Base-by-base conservation (phyloP, 345 rosid species). In the Gossypium ekmanianum region DNA sequence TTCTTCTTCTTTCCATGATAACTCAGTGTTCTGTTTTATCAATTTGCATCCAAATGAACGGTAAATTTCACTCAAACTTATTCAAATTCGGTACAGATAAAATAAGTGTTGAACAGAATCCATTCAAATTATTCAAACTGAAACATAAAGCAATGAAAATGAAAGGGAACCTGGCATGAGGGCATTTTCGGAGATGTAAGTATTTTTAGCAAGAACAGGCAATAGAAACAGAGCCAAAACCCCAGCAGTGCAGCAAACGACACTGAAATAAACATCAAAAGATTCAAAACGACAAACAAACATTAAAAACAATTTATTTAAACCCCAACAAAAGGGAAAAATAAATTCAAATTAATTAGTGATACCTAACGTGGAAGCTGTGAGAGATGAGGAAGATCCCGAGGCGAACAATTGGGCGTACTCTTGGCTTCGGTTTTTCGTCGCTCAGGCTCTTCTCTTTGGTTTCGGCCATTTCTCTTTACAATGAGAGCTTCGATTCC, bases 131-230 rank as follows among this genome's bases (percentile, higher is more conserved):
- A 52, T 52, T 70, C 41, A 70, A 63, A 58, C 10, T 26, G 41
- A 43, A 27, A 59, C 54, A 48, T 44, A 51, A 34, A 17, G 54
- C 52, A 66, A 50, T 50, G 75, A 48, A 58, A 72, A 68, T 44
- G 78, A n/a, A 71, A n/a, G 20, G 7, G 55, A 45, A 94, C 99
- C 97, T 83, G 98, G 98, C 97, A 95, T 90, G 73, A 95, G 90
- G 63, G 98, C 99, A 78, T 95, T 95, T 87, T 95, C 99, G 26
- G 99, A 95, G 72, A 91, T 87, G 87, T 93, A 89, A 75, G 99
- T 91, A 88, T 86, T 95, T 90, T 93, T 93, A 63, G 97, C 97
- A 41, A 95, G 89, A 41, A 90, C 85, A 43, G 99, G 98, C 11
- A 95, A 82, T 34, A 90, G 79, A 43, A 95, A 77, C 76, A 95